phyloP scores from a whole-genome alignment of 2,329 filamentous ascomycete species.

The Escovopsis sp. region DNA sequence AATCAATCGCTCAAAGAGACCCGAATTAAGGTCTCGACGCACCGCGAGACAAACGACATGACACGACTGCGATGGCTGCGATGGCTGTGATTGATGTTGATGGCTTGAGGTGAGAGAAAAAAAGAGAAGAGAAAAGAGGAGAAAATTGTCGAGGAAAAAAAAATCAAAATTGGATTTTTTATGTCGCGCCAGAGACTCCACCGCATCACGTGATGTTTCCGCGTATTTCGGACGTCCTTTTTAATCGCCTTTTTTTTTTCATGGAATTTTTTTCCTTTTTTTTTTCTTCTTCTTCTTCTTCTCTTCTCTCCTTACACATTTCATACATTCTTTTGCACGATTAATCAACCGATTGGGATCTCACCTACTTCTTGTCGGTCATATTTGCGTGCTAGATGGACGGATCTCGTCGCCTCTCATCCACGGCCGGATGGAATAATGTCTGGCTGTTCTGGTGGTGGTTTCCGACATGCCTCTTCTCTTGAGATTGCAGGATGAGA shows the following conservation, averaged over 20 bases:
- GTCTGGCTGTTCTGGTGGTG: constrained; percentile 15
- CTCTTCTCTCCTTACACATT: constrained; percentile 32
- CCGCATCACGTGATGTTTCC: constrained; percentile 13
- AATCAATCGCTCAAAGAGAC: too few relatives aligned
- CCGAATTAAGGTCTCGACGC: too few relatives aligned
- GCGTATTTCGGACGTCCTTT: neutral
- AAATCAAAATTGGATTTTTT: neutral
- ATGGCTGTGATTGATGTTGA: constrained; percentile 2
- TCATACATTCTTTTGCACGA: constrained; percentile 30
- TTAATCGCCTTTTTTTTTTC: too few relatives aligned
- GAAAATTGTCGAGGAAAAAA: constrained; percentile 2
- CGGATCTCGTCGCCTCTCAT: constrained; percentile 14
- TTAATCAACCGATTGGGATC: constrained; percentile 44
- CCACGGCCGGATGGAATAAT: constrained; percentile 7
- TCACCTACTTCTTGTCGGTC: constrained; percentile 37
- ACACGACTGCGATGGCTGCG: too few relatives aligned
- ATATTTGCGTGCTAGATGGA: constrained; percentile 47
- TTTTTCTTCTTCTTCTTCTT: constrained; percentile 12
- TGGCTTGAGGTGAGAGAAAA: constrained; percentile 1
- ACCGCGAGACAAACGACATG: too few relatives aligned
- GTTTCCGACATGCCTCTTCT: constrained; percentile 15
- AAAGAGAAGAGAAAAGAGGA: constrained; percentile 2
- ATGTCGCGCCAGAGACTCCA: neutral
- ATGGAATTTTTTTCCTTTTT: constrained; percentile 1
- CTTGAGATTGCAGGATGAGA: neutral